Evolutionary conservation across 164 flowering plant species (phyloP), one percentile per base, ranked within the genome.

Genomic region (Aristolochia fimbriata): DNA sequence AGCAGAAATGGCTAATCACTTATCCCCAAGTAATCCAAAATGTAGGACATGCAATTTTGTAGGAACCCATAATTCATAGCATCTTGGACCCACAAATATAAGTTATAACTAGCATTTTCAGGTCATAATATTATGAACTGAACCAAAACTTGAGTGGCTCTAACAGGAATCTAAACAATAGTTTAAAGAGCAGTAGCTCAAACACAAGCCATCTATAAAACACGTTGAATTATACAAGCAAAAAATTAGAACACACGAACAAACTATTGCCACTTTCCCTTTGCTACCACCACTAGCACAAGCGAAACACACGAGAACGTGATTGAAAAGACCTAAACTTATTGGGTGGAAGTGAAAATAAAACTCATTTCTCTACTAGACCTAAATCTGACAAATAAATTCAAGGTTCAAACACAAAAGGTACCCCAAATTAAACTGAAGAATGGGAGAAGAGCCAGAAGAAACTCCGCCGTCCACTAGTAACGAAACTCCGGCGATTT

Each of bases 361-460:
- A 16, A 51, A 16, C 19, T 20, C 4, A 51, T 22, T 15, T 55
- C 3, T 2, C 5, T 21, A 3, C 43, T 12, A 27, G 15, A 2
- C 12, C 22, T 16, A 53, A 21, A 55, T n/a, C 13, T 27, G 23
- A 37, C 19, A 3, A 51, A 19, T 14, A n/a, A n/a, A n/a, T n/a
- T n/a, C n/a, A n/a, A n/a, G n/a, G n/a, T n/a, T n/a, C n/a, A n/a
- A n/a, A n/a, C 22, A 45, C 2, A 43, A 33, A 0, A 30, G 43
- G 48, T 22, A 23, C 2, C 7, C 11, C 49, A 6, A n/a, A n/a
- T n/a, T n/a, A n/a, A n/a, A n/a, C n/a, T n/a, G n/a, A n/a, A n/a
- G n/a, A n/a, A n/a, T n/a, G 3, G 87, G 86, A 56, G 71, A 12
- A 19, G 89, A 73, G n/a, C 74, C 79, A 15, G 92, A 51, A 25